A percentile compares a stretch with the other conserved stretches of the same genome.
These are phyloP conservation scores for Tolypocladium album DNA, from an alignment of 2,329 filamentous ascomycete genomes.

Conservation along the genomic window DNA sequence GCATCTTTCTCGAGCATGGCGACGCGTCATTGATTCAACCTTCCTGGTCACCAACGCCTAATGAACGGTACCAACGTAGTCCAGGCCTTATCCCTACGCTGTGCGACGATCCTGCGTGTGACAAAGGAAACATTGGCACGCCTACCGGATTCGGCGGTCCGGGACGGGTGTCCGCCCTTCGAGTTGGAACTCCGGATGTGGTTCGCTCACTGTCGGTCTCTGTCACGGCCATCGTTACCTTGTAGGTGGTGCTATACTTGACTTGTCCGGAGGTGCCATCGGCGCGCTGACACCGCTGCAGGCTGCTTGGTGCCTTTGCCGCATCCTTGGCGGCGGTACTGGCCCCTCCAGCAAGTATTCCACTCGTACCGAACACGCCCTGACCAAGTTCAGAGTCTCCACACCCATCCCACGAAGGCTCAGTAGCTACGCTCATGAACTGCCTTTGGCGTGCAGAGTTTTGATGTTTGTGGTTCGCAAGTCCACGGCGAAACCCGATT, in stretches of 20 bases:
- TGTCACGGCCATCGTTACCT: slow-evolving; percentile 8
- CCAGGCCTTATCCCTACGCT: too few species aligned
- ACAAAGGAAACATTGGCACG: neutral
- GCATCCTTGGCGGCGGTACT: slow-evolving; percentile 8
- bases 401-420: neutral
- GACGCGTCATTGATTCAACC: too few species aligned
- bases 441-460: neutral
- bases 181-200: too few species aligned
- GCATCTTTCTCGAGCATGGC: too few species aligned
- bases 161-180: too few species aligned
- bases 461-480: neutral
- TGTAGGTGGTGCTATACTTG: slow-evolving; percentile 10
- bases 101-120: too few species aligned
- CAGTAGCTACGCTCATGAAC: neutral
- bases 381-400: neutral
- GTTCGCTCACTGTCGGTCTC: too few species aligned
- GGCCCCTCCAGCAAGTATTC: neutral
- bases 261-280: neutral
- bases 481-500: neutral
- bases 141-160: too few species aligned
- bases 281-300: slow-evolving; percentile 7
- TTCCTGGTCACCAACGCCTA: too few species aligned
- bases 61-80: too few species aligned
- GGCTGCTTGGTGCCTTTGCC: slow-evolving; percentile 10
- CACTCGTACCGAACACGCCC: neutral